Evolutionary conservation across 495 filamentous ascomycete genomes (phyloP), one percentile per base, ranked within the genome.

Genomic region (Penicillium coffeae): DNA sequence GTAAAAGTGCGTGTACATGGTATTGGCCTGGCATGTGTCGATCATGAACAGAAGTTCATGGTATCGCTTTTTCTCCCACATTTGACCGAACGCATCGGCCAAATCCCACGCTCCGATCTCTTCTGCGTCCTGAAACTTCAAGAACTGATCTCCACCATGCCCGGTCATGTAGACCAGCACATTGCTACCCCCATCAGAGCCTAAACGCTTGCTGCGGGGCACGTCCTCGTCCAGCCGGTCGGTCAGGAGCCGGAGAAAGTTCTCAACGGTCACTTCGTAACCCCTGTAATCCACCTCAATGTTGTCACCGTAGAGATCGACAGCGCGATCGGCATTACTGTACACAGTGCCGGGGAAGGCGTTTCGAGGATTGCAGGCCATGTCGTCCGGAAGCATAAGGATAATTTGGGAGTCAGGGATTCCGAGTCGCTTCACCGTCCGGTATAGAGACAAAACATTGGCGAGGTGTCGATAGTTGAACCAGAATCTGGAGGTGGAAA

Each of bases 41-140:
- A 98, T 97, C 93, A 98, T 98, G 75, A 98, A 98, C 47, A 98
- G 80, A 54, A 98, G 80, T 66, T 98, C 93, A 57, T 97, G 89
- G 47, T 78, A 91, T 70, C 93, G 80, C 73, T 91, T 90, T 83
- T 98, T 98, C 74, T 98, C 94, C 89, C 91, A 96, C 93, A 98
- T 98, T 79, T 98, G 93, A 68, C 92, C 92, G 66, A 98, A 97
- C 10, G 94, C 93, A 73, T 98, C 88, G 20, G 93, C 93, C 42
- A 98, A 70, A 74, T 98, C 93, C 69, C 92, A 96, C 0, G 89
- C 88, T 48, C 89, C 90, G 39, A 98, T 96, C 69, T 98, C 93
- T 71, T 98, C 93, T 20, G 89, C 86, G 52, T 98, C 93, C 63
- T 98, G 93, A 66, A 98, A 98, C 65, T 98, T 98, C 48, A 98